phyloP scores from a whole-genome alignment of 495 filamentous ascomycete species.

The Hyaloscypha hepaticicola region DNA sequence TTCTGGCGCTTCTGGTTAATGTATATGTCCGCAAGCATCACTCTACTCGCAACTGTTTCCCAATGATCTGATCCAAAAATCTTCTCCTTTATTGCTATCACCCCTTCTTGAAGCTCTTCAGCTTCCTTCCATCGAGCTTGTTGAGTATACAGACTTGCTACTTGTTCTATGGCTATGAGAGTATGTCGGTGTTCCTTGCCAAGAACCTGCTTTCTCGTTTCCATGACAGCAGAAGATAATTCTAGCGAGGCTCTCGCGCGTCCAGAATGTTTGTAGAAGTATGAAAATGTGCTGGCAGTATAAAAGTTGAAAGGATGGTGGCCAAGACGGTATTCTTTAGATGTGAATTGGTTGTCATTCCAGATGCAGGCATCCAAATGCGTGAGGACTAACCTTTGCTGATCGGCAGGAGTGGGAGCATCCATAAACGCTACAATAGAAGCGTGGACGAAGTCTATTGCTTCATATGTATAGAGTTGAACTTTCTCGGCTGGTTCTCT shows the following conservation, averaged over 20 bases:
- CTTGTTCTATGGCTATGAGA: not conserved
- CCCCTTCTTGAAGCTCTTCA: not conserved
- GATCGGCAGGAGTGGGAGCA: not conserved
- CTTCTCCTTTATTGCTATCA: not conserved
- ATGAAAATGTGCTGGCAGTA: not conserved
- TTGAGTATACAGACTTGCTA: not conserved
- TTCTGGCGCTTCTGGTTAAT: slow-evolving; percentile 29
- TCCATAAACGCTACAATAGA: not conserved
- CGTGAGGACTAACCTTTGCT: not conserved
- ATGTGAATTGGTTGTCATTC: not conserved
- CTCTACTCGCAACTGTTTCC: slow-evolving; percentile 10
- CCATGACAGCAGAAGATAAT: not conserved
- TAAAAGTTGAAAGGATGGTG: no score
- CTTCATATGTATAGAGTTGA: not conserved
- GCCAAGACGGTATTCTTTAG: not conserved
- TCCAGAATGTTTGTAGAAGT: not conserved
- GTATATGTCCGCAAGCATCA: slow-evolving; percentile 36
- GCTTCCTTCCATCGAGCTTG: not conserved
- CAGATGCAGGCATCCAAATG: not conserved
- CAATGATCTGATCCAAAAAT: not conserved
- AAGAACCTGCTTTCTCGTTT: not conserved
- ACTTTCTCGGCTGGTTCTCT: not conserved
- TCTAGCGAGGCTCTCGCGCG: not conserved
- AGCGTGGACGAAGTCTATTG: not conserved
- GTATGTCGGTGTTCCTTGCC: not conserved